Base-by-base conservation (phyloP, 257 asterid genomes). In the Anisodus acutangulus region DNA sequence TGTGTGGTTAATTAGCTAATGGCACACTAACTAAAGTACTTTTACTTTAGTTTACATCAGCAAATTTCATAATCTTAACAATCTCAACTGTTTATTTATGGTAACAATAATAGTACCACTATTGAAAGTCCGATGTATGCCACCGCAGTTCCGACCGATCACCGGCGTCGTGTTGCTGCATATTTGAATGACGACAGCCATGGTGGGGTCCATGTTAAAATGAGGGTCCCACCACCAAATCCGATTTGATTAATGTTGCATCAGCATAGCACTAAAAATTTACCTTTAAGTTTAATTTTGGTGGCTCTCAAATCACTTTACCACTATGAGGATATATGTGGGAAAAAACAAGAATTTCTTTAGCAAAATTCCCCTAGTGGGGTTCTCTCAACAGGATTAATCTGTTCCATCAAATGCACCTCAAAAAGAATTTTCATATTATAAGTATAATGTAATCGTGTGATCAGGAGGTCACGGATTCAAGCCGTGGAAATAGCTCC, bases 211-310 rank as follows among this genome's bases (percentile, higher is more conserved):
- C 82, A 79, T 12, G 17, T 22, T 60, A 55, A 55, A 26, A 0
- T 1, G 22, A 0, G 5, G 72, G 9, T 11, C 53, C 37, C 43
- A 60, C 47, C 83, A 80, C 45, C 26, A 43, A 26, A 49, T 43
- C 9, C 13, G 1, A 37, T 45, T 62, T 81, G 31, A 22, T 49
- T 9, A 31, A 41, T 64, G 51, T 67, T 1, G 76, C 85, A 82
- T 82, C 85, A 82, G 80, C 85, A 82, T 82, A 66, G 80, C 85
- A 82, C 80, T 68, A 68, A 68, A 31, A 39, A 0, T 31, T 43
- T 51, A 70, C 55, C 78, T 82, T 82, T 66, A n/a, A 19, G 17
- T 9, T 62, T 62, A 8, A 31, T 53, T 82, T 82, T 68, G 85
- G 69, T 55, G 66, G 55, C 67, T 49, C 67, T 82, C 49, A 41